Conservation (phyloP, 1,284 basidiomycete species). For the Agroathelia rolfsii region DNA sequence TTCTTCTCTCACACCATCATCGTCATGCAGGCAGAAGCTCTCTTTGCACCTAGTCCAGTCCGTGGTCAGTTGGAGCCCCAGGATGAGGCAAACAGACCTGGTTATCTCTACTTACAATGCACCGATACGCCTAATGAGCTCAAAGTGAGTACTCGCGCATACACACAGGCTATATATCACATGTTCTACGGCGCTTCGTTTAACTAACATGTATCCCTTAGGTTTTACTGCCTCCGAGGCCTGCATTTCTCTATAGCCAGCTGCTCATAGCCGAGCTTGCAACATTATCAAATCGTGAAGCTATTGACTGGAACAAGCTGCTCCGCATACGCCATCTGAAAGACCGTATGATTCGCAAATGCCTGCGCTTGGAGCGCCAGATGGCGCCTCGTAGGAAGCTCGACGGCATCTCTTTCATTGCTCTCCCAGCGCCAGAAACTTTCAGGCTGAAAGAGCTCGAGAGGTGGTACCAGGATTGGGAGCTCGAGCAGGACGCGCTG, state of each 20-base stretch:
- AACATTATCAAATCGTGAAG: slow-evolving; percentile 46
- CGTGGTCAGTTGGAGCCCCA: slow-evolving; percentile 62
- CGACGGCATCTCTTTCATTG: slow-evolving; percentile 41
- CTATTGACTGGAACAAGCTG: slow-evolving; percentile 53
- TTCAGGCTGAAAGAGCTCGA: slow-evolving; percentile 71
- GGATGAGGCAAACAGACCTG: slow-evolving; percentile 39
- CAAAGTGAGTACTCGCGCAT: slow-evolving; percentile 32
- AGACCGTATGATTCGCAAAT: slow-evolving; percentile 71
- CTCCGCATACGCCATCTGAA: slow-evolving; percentile 65
- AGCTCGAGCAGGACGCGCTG: slow-evolving; percentile 14
- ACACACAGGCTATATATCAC: slow-evolving; percentile 7
- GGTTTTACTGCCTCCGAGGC: slow-evolving; percentile 65
- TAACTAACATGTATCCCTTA: slow-evolving; percentile 16
- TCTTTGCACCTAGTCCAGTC: slow-evolving; percentile 55
- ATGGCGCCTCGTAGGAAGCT: slow-evolving; percentile 24
- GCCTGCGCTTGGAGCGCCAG: slow-evolving; percentile 43
- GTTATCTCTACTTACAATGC: slow-evolving; percentile 63
- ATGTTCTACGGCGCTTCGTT: slow-evolving; percentile 10
- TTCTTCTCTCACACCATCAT: no score
- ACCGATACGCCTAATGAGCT: slow-evolving; percentile 67
- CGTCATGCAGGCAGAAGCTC: no score
- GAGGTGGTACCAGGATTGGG: slow-evolving; percentile 48
- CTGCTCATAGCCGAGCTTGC: slow-evolving; percentile 48
- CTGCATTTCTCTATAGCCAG: slow-evolving; percentile 55
- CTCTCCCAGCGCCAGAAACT: slow-evolving; percentile 55